Evolutionary conservation across 2,329 filamentous ascomycete genomes (phyloP).

Genomic region (Trichophyton schoenleinii): DNA sequence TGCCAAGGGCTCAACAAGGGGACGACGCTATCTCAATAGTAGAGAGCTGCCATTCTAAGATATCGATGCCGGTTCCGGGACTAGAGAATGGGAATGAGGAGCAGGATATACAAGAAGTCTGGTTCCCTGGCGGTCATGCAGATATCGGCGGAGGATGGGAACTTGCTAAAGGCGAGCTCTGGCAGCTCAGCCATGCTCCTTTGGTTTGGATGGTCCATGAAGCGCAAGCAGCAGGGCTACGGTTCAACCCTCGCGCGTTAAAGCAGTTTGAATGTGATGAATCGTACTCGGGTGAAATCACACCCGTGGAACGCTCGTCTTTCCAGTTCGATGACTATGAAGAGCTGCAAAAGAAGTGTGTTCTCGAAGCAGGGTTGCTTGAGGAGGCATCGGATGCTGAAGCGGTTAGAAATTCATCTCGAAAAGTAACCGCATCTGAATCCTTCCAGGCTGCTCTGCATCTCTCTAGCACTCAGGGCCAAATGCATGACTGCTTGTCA

Average conservation of each 20-base stretch:
- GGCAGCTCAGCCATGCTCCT: conserved; percentile 38
- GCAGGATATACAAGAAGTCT: conserved; percentile 41
- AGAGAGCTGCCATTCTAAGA: neutral
- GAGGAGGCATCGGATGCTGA: neutral
- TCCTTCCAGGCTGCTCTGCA: conserved; percentile 49
- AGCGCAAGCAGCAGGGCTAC: conserved; percentile 50
- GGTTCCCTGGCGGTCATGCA: conserved; percentile 44
- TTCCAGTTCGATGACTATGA: neutral
- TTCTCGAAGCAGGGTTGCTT: neutral
- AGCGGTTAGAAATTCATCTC: neutral
- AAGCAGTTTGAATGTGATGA: conserved; percentile 52
- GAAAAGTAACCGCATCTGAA: conserved; percentile 17
- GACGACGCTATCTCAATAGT: conserved; percentile 4
- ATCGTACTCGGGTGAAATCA: conserved; percentile 27
- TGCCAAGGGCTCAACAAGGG: neutral
- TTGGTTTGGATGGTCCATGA: conserved; percentile 44
- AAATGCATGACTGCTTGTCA: conserved; percentile 58
- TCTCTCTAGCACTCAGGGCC: conserved; percentile 40
- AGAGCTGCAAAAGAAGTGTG: neutral
- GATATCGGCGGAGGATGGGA: conserved; percentile 45
- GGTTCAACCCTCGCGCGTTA: conserved; percentile 57
- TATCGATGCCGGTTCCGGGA: neutral
- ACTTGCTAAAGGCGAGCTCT: conserved; percentile 19
- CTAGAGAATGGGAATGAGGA: conserved; percentile 14
- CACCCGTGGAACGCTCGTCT: conserved; percentile 20